Conservation (phyloP, 768 basidiomycete species). For the Tulasnella sp. region DNA sequence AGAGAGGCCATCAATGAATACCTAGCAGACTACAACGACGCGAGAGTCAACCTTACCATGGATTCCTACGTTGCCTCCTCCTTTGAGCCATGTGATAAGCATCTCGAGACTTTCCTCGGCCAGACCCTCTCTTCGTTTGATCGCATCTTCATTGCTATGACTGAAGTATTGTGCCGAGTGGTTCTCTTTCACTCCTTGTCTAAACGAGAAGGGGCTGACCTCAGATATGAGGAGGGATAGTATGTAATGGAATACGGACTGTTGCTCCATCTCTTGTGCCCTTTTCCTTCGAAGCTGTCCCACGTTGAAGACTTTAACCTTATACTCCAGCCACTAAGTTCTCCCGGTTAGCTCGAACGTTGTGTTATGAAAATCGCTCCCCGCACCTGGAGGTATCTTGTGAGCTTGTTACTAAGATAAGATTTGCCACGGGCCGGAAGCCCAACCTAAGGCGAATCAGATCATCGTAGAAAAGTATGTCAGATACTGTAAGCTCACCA, state of each 20-base stretch:
- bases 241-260: conserved; percentile 35
- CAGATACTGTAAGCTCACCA: conserved; percentile 43
- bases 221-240: neutral
- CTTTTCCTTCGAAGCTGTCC: conserved; percentile 85
- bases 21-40: no score
- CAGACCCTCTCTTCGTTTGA: conserved; percentile 62
- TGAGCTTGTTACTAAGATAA: conserved; percentile 95
- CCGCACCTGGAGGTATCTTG: conserved; percentile 83
- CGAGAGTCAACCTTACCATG: conserved; percentile 48
- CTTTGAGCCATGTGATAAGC: conserved; percentile 89
- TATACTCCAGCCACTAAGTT: conserved; percentile 90
- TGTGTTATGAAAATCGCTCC: neutral
- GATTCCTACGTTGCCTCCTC: conserved; percentile 94
- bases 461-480: neutral
- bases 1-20: neutral
- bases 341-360: neutral
- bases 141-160: conserved; percentile 71
- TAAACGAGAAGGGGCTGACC: conserved; percentile 23
- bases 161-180: conserved; percentile 88
- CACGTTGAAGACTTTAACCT: conserved; percentile 97
- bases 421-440: conserved; percentile 97
- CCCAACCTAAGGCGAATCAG: conserved; percentile 53
- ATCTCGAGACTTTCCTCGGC: conserved; percentile 90
- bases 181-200: conserved; percentile 78
- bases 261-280: conserved; percentile 60